Evolutionary conservation across 192 early-diverging fungal species (phyloP), one percentile per base, ranked within the genome.

Genomic region (Podila epigama): DNA sequence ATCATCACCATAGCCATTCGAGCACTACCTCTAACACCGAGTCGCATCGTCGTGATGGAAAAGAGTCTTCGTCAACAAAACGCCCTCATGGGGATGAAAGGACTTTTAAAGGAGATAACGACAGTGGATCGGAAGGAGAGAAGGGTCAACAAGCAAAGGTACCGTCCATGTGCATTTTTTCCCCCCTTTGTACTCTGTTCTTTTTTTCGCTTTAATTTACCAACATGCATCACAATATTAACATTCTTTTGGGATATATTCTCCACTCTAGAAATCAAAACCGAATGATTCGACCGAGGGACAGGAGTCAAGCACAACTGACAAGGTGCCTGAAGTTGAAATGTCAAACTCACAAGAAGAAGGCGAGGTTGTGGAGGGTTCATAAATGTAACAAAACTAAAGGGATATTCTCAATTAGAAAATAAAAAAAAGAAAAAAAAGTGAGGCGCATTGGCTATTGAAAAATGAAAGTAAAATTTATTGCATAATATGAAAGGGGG

Each of bases 71-170:
- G 4, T 48, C 44, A 10, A 22, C 44, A 18, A 48, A 48, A 22
- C 44, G 44, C n/a, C 44, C 44, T 8, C 44, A 48, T 8, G n/a
- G 25, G 11, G 20, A 22, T 10, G 44, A 48, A 22, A 20, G 44
- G n/a, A 18, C n/a, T 48, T 8, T 22, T 8, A 48, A 48, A 22
- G 44, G 20, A 0, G 44, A 48, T 0, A 20, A 8, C 11, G 44
- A 48, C n/a, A 48, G 44, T 48, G 44, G 20, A 48, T 48, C 44
- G 0, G 44, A 48, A 7, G 44, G 44, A 20, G 44, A 48, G 5
- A n/a, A n/a, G n/a, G n/a, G n/a, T n/a, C 44, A 48, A 22, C 44
- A 48, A 22, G 44, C 44, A 48, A 48, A 48, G 44, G 44, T 48
- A 48, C 15, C n/a, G n/a, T n/a, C n/a, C n/a, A n/a, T n/a, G n/a